phyloP scores from a whole-genome alignment of 2,329 filamentous ascomycete species.

The Trichophyton rubrum region DNA sequence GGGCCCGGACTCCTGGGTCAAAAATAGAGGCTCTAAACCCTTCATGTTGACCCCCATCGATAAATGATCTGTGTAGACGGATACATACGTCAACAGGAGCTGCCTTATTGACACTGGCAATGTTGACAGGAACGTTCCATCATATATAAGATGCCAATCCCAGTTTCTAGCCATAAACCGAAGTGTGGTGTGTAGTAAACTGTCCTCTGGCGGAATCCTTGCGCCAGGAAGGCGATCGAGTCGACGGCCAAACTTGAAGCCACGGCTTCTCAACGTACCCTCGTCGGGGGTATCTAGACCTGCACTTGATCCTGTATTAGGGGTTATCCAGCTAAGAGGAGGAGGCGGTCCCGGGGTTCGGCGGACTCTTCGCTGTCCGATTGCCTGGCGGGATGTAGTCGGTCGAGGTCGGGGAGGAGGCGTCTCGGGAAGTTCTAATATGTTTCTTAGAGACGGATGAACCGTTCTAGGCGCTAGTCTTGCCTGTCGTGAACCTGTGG shows the following conservation, averaged over 20 bases:
- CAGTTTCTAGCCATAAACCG: slow-evolving; percentile 45
- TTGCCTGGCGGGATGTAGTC: slow-evolving; percentile 20
- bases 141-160: slow-evolving; percentile 45
- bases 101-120: slow-evolving; percentile 42
- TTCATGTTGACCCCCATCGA: slow-evolving; percentile 28
- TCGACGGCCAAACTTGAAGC: not conserved
- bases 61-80: slow-evolving; percentile 35
- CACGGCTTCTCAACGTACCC: not conserved
- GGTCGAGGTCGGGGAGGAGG: slow-evolving; percentile 31
- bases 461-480: slow-evolving; percentile 25
- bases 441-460: slow-evolving; percentile 34
- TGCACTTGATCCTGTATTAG: not conserved
- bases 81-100: slow-evolving; percentile 44
- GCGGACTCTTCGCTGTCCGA: slow-evolving; percentile 25
- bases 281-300: too few species aligned
- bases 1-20: slow-evolving; percentile 13
- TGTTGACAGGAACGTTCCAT: slow-evolving; percentile 41
- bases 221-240: slow-evolving; percentile 28
- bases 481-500: slow-evolving; percentile 13
- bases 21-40: slow-evolving; percentile 41
- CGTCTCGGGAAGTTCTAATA: slow-evolving; percentile 34
- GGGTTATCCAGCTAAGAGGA: slow-evolving; percentile 33
- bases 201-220: slow-evolving; percentile 26
- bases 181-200: slow-evolving; percentile 40
- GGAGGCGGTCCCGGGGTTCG: slow-evolving; percentile 34